A percentile compares a stretch with the other conserved stretches of the same genome.
Evolutionary conservation across 2,329 filamentous ascomycete genomes (phyloP).

Genomic region (Stachybotrys chartarum): DNA sequence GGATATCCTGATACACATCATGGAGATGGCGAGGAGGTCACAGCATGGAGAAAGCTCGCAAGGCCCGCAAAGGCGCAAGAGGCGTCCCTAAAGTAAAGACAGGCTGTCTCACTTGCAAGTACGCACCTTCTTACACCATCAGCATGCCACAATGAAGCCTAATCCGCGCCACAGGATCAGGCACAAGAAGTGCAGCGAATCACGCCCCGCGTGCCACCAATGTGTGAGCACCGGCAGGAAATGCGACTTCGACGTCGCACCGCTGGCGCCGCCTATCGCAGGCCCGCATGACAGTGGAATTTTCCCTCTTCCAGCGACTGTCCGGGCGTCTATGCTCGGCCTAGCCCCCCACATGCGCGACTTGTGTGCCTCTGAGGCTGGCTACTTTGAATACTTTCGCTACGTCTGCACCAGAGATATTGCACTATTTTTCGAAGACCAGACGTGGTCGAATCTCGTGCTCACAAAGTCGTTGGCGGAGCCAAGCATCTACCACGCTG

Average conservation of each 20-base stretch:
- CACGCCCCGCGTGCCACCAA: conserved; percentile 2
- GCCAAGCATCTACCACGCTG: conserved; percentile 2
- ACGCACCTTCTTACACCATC: background rate
- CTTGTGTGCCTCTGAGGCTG: background rate
- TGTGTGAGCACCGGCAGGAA: conserved; percentile 1
- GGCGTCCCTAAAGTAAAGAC: conserved; percentile 2
- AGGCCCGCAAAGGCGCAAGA: conserved; percentile 1
- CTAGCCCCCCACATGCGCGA: background rate
- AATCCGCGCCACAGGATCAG: background rate
- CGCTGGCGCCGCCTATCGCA: background rate
- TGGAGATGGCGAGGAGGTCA: no score
- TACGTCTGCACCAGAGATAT: conserved; percentile 6
- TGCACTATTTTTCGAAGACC: conserved; percentile 2
- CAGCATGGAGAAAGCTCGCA: background rate
- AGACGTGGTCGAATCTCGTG: background rate
- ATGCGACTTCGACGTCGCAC: conserved; percentile 1
- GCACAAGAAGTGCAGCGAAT: conserved; percentile 4
- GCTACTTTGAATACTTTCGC: conserved; percentile 2
- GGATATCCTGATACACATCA: no score
- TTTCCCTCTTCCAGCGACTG: background rate
- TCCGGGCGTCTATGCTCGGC: background rate
- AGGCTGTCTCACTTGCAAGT: conserved; percentile 8
- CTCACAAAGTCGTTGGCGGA: background rate
- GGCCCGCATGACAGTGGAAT: no score
- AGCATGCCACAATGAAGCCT: background rate